phyloP scores from a whole-genome alignment of 2,329 filamentous ascomycete genomes.

The Phyllosticta capitalensis region DNA sequence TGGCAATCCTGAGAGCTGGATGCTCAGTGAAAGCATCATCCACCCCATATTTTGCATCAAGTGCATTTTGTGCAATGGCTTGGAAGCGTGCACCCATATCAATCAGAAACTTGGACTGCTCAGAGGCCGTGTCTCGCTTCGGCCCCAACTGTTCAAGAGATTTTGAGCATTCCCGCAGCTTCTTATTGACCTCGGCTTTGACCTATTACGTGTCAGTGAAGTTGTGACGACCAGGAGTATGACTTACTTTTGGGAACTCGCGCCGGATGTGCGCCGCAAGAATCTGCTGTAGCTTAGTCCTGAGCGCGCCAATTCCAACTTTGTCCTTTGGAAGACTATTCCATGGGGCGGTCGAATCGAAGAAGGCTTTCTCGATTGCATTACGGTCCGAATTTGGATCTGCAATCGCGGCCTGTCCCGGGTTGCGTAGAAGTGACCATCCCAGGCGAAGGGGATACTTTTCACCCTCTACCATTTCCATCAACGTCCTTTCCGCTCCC shows the following conservation, averaged over 20 bases:
- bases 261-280: conserved; percentile 33
- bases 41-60: conserved; percentile 27
- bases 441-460: conserved; percentile 20
- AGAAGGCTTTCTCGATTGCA: conserved; percentile 27
- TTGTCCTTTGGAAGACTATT: conserved; percentile 25
- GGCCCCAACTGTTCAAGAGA: conserved; percentile 26
- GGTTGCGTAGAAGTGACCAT: conserved; percentile 18
- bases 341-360: conserved; percentile 26
- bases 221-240: background rate
- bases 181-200: conserved; percentile 13
- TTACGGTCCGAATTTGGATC: conserved; percentile 18
- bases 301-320: conserved; percentile 34
- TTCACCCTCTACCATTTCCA: conserved; percentile 20
- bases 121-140: conserved; percentile 23
- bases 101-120: conserved; percentile 29
- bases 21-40: conserved; percentile 25
- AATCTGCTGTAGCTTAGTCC: conserved; percentile 31
- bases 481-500: conserved; percentile 15
- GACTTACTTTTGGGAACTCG: conserved; percentile 35
- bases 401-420: conserved; percentile 19
- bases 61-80: conserved; percentile 22
- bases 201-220: conserved; percentile 12
- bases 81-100: conserved; percentile 33
- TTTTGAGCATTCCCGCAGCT: background rate
- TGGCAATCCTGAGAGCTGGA: conserved; percentile 24